phyloP scores from a whole-genome alignment of 768 basidiomycete species.

The Mycena epipterygia region DNA sequence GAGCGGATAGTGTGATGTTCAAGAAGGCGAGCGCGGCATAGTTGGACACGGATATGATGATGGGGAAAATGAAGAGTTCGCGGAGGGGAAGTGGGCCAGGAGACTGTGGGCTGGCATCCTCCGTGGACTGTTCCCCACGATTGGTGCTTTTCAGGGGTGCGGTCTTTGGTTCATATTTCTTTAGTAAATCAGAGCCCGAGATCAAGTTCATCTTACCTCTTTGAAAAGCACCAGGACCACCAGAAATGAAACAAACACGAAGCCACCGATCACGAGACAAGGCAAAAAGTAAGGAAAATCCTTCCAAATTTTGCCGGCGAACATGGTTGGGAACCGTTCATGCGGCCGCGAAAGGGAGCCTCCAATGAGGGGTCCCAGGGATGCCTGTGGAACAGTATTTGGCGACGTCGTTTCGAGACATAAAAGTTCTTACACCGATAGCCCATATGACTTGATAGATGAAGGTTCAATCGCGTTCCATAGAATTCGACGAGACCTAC shows the following conservation, averaged over 20 bases:
- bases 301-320: constrained; percentile 69
- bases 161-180: constrained; percentile 40
- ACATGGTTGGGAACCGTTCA: constrained; percentile 74
- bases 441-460: constrained; percentile 59
- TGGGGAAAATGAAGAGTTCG: constrained; percentile 43
- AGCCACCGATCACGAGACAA: constrained; percentile 58
- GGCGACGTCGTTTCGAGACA: constrained; percentile 47
- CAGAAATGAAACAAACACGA: constrained; percentile 50
- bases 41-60: constrained; percentile 55
- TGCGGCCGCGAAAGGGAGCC: constrained; percentile 77
- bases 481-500: constrained; percentile 29
- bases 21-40: constrained; percentile 52
- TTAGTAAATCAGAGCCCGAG: not conserved
- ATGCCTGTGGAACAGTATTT: constrained; percentile 30
- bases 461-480: constrained; percentile 35
- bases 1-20: constrained; percentile 71
- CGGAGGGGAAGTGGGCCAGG: constrained; percentile 61
- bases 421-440: constrained; percentile 46
- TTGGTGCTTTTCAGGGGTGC: constrained; percentile 33
- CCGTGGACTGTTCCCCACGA: not conserved
- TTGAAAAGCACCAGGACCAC: constrained; percentile 55
- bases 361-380: constrained; percentile 72
- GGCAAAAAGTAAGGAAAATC: constrained; percentile 84
- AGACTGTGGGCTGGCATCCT: too few species aligned
- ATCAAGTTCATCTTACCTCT: constrained; percentile 52